phyloP scores from a whole-genome alignment of 257 asterid genomes.

The Thymus mandschuricus region DNA sequence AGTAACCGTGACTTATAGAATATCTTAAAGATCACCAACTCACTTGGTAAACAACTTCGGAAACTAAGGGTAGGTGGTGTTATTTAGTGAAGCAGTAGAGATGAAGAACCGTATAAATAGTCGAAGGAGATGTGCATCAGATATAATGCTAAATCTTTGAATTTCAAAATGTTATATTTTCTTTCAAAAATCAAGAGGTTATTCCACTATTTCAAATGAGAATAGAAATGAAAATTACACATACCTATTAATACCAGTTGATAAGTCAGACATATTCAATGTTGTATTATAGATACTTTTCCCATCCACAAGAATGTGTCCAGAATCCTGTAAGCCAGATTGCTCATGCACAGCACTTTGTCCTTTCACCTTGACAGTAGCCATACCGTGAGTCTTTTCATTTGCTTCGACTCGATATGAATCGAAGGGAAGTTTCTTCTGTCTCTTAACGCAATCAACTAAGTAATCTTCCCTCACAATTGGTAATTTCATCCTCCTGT shows the following conservation, averaged over 20 bases:
- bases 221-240: constrained; percentile 16
- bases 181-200: not conserved
- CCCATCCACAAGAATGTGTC: constrained; percentile 90
- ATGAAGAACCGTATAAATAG: not conserved
- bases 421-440: constrained; percentile 82
- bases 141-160: not conserved
- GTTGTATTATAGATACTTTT: constrained; percentile 89
- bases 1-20: not conserved
- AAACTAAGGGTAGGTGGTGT: too few relatives aligned
- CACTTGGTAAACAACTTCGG: too few relatives aligned
- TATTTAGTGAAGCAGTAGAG: too few relatives aligned
- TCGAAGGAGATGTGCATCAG: constrained; percentile 17
- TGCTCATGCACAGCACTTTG: constrained; percentile 90
- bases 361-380: constrained; percentile 92
- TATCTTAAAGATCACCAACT: too few relatives aligned
- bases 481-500: constrained; percentile 92
- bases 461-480: constrained; percentile 84
- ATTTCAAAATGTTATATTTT: constrained; percentile 5
- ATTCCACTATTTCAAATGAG: constrained; percentile 17
- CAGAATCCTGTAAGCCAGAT: constrained; percentile 91
- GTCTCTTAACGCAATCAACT: constrained; percentile 67
- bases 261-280: constrained; percentile 84
- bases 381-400: constrained; percentile 59
- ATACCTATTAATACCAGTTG: constrained; percentile 92
- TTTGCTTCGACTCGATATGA: constrained; percentile 64